Conservation (phyloP, 139 green algal genomes). For the Auxenochlorella pyrenoidosa region DNA sequence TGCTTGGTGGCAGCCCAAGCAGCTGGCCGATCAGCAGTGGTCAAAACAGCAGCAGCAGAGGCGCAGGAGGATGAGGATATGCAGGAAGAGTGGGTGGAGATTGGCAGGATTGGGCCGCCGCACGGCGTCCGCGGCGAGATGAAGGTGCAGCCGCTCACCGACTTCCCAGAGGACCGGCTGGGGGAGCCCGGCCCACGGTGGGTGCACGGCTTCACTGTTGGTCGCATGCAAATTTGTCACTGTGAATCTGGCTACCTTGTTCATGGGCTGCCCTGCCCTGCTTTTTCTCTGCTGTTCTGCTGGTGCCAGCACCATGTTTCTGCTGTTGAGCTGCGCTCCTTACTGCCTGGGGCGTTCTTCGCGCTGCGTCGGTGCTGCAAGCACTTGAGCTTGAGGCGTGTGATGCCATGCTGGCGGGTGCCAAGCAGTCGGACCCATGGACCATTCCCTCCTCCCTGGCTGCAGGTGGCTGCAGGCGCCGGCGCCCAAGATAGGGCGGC, state of each 20-base stretch:
- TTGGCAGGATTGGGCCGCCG: conserved; percentile 51
- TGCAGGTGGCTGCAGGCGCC: conserved; percentile 45
- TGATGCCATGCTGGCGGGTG: too few relatives aligned
- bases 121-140: conserved; percentile 67
- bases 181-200: conserved; percentile 45
- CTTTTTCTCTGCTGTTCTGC: background rate
- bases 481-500: conserved; percentile 35
- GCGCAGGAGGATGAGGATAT: background rate
- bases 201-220: too few relatives aligned
- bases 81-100: conserved; percentile 50
- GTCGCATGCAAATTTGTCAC: background rate
- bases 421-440: too few relatives aligned
- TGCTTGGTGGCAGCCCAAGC: background rate
- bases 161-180: conserved; percentile 62
- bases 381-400: too few relatives aligned
- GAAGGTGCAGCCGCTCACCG: conserved; percentile 61
- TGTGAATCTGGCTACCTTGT: background rate
- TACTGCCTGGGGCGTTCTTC: too few relatives aligned
- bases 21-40: too few relatives aligned
- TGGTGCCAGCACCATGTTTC: too few relatives aligned
- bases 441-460: background rate
- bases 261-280: background rate
- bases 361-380: too few relatives aligned
- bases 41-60: background rate
- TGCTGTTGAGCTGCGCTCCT: too few relatives aligned